Percentiles rank a stretch among this genome's conserved stretches.
Evolutionary conservation across 192 early-diverging fungal genomes (phyloP).

Genomic region (Coemansia sp.): DNA sequence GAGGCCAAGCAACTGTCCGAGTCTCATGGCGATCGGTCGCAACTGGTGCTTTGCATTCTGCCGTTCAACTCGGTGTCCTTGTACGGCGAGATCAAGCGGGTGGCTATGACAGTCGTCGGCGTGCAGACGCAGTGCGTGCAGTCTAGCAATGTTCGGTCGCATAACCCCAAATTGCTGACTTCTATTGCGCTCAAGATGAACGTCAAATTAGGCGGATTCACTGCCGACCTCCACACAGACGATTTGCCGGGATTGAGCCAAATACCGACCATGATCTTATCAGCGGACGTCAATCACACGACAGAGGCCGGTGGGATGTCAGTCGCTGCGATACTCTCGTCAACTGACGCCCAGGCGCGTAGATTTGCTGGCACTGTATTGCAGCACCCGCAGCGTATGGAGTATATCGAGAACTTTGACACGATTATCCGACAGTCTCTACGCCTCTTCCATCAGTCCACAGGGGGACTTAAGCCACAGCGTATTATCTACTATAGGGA

Average conservation of each 20-base stretch:
- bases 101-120: constrained; percentile 54
- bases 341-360: constrained; percentile 27
- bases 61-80: constrained; percentile 14
- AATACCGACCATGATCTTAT: constrained; percentile 60
- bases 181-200: constrained; percentile 63
- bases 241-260: constrained; percentile 17
- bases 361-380: constrained; percentile 35
- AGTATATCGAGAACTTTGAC: constrained; percentile 43
- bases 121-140: constrained; percentile 59
- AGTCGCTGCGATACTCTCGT: constrained; percentile 53
- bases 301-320: constrained; percentile 49
- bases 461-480: constrained; percentile 43
- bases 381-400: constrained; percentile 43
- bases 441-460: constrained; percentile 40
- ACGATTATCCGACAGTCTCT: constrained; percentile 44
- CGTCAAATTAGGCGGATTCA: constrained; percentile 65
- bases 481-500: constrained; percentile 66
- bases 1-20: background rate
- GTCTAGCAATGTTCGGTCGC: constrained; percentile 15
- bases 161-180: constrained; percentile 24
- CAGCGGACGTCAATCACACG: constrained; percentile 63
- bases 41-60: constrained; percentile 40
- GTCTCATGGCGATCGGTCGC: background rate
- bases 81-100: constrained; percentile 61
- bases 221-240: constrained; percentile 28